phyloP scores from a whole-genome alignment of 768 basidiomycete species.

The Boletus patriciae region DNA sequence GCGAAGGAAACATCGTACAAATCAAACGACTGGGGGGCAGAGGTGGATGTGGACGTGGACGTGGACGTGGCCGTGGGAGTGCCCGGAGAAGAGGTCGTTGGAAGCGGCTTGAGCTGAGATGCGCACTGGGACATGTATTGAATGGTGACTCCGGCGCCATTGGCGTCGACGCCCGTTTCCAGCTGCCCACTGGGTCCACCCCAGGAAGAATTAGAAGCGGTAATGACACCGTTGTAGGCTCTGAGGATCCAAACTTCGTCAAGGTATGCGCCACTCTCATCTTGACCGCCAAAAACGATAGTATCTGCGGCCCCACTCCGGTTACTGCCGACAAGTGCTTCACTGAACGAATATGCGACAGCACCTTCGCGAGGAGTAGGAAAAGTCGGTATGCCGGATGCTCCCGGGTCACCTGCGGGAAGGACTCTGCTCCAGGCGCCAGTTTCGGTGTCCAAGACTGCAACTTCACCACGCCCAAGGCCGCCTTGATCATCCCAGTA shows the following conservation, averaged over 20 bases:
- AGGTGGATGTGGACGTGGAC: conserved; percentile 8
- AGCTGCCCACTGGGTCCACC: conserved; percentile 66
- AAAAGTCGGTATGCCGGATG: conserved; percentile 44
- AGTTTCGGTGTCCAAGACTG: conserved; percentile 57
- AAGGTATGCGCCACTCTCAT: conserved; percentile 62
- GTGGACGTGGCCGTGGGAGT: conserved; percentile 16
- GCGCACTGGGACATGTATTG: conserved; percentile 65
- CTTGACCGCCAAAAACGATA: conserved; percentile 77
- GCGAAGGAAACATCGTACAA: conserved; percentile 43
- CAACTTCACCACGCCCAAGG: conserved; percentile 70
- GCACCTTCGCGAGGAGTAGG: conserved; percentile 75
- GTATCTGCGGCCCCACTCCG: conserved; percentile 58
- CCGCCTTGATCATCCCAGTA: conserved; percentile 67
- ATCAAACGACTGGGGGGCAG: conserved; percentile 21
- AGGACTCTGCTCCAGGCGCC: conserved; percentile 71
- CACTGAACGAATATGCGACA: conserved; percentile 53
- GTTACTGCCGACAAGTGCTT: conserved; percentile 56
- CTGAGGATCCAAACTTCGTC: conserved; percentile 79
- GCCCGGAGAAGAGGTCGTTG: conserved; percentile 23
- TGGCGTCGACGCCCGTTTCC: conserved; percentile 60
- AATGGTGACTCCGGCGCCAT: conserved; percentile 64
- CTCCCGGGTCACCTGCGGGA: conserved; percentile 70
- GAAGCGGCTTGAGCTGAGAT: conserved; percentile 30
- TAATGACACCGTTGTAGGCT: conserved; percentile 63
- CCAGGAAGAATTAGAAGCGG: conserved; percentile 58